Percentiles rank a stretch among this genome's conserved stretches.
Evolutionary conservation across 306 rosid species (phyloP).

Genomic region (barrel medic (Medicago truncatula)): DNA sequence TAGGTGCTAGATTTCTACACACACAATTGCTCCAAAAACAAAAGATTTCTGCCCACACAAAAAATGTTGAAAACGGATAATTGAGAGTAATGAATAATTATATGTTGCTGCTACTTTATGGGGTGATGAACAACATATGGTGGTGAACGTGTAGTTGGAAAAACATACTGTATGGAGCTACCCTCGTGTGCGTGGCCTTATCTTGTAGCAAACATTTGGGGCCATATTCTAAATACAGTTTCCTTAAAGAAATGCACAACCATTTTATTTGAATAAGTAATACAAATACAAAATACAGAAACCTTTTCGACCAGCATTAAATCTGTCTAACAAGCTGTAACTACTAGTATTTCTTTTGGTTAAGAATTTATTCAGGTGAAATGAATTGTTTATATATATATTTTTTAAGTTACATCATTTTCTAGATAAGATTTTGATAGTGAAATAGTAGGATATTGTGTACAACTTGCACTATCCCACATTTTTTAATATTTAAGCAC

Average conservation of each 20-base stretch:
- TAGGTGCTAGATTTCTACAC: no score
- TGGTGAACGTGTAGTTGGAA: slow-evolving; percentile 12
- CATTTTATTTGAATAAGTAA: slow-evolving; percentile 1
- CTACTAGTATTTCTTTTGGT: neutral
- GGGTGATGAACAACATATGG: slow-evolving; percentile 33
- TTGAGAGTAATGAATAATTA: neutral
- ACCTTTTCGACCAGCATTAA: slow-evolving; percentile 22
- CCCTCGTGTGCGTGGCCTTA: slow-evolving; percentile 64
- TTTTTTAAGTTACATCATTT: slow-evolving; percentile 33
- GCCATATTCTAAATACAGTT: slow-evolving; percentile 25
- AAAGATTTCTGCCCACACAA: neutral
- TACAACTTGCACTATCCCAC: no score
- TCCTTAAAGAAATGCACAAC: slow-evolving; percentile 31
- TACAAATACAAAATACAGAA: slow-evolving; percentile 11
- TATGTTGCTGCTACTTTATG: neutral
- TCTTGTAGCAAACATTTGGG: slow-evolving; percentile 42
- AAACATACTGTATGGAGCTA: slow-evolving; percentile 42
- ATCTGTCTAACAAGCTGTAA: slow-evolving; percentile 21
- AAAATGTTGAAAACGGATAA: neutral
- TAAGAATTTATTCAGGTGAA: slow-evolving; percentile 54
- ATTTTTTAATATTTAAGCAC: no score
- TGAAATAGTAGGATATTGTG: no score
- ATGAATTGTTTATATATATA: neutral
- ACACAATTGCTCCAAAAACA: no score
- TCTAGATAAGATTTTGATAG: slow-evolving; percentile 22